Conservation (phyloP, 768 basidiomycete genomes). For the Dentipellis fragilis region DNA sequence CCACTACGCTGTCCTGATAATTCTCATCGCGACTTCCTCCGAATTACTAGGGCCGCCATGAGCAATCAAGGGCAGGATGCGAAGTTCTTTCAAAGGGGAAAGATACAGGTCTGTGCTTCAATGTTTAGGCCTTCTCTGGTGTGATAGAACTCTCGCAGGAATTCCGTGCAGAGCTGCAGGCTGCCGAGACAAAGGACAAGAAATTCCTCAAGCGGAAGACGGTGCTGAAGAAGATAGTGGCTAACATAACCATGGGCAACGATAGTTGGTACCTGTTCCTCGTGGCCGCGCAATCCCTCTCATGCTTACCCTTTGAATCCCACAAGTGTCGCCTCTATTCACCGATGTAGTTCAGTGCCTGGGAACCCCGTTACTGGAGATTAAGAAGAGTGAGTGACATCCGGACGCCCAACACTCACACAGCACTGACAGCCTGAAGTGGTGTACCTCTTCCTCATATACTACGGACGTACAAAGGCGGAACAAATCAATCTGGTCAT, state of each 20-base stretch:
- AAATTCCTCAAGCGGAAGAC: conserved; percentile 90
- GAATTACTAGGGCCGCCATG: conserved; percentile 20
- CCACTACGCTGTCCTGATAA: too few relatives aligned
- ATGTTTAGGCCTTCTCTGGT: conserved; percentile 5
- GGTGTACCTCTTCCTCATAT: conserved; percentile 96
- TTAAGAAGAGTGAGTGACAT: conserved; percentile 85
- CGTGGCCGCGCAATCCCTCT: background rate
- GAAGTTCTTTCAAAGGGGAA: conserved; percentile 86
- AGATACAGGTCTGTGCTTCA: conserved; percentile 64
- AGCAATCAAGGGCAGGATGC: conserved; percentile 65
- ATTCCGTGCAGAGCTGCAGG: conserved; percentile 84
- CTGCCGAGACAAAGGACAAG: conserved; percentile 93
- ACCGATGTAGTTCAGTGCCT: conserved; percentile 93
- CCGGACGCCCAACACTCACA: background rate
- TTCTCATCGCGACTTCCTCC: background rate
- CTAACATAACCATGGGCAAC: conserved; percentile 99
- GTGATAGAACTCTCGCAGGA: conserved; percentile 36
- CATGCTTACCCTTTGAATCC: conserved; percentile 13
- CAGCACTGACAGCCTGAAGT: conserved; percentile 35
- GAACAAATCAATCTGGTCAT: conserved; percentile 64
- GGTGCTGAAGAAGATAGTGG: conserved; percentile 93
- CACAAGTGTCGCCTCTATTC: conserved; percentile 84
- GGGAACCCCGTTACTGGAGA: conserved; percentile 90
- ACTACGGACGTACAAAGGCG: conserved; percentile 89
- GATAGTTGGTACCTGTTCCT: conserved; percentile 63